Evolutionary conservation across 352 stramenopile genomes (phyloP), one percentile per base, ranked within the genome.

Genomic region (Halophytophthora polymorphica): DNA sequence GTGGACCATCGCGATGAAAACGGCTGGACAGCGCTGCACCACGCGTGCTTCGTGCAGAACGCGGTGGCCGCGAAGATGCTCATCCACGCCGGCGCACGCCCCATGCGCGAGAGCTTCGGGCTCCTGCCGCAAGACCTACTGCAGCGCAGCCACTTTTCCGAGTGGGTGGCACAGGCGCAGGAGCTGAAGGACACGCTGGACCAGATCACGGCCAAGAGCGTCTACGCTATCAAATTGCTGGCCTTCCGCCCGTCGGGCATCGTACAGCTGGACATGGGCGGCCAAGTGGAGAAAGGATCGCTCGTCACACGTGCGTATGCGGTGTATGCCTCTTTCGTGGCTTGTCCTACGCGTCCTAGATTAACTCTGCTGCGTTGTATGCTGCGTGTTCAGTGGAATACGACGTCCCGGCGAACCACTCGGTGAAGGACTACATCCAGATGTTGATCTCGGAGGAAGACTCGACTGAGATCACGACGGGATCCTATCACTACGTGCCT

Each of bases 341-440:
- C 42, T 15, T 23, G 1, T 21, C 41, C 14, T 59, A 29, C 33
- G 23, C 47, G 18, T 17, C 18, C 2, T 53, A 54, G 8, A 48
- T 18, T 54, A 36, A 53, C 25, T 31, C 4, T 38, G 11, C 4
- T 41, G 2, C 44, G 28, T 45, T 35, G 11, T 46, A 6, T 60
- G 28, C 6, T 56, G 39, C 39, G 21, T 12, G 23, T 55, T 29
- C 49, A 93, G 82, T 95, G 37, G 83, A 95, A 29, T 89, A 81
- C 45, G 76, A 89, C 34, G 79, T 85, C 0, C 84, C 84, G 11
- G 84, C 86, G 52, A 87, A 69, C 13, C 84, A 95, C 69, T 95
- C 82, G 6, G 50, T 70, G 19, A 93, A 90, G 50, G 84, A 95
- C 53, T 95, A 95, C 56, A 87, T 95, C 38, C 84, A 95, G 45